A percentile compares a stretch with the other conserved stretches of the same genome.
Evolutionary conservation across 2,329 filamentous ascomycete genomes (phyloP).

Genomic region (Sclerotinia trifoliorum): DNA sequence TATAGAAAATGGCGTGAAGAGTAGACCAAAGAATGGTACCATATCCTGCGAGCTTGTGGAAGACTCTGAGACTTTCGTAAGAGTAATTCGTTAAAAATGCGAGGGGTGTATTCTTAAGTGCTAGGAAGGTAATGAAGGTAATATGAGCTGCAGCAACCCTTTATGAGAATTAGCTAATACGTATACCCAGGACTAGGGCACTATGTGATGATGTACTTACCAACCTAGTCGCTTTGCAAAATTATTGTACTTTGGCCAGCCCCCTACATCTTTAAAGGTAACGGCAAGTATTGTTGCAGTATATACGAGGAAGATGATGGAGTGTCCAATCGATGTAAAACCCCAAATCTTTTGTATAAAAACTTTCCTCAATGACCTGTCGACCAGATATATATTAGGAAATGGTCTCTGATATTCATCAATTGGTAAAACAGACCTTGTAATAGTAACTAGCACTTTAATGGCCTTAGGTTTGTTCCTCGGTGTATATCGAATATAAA

Average conservation of each 20-base stretch:
- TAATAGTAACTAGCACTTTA: slow-evolving; percentile 26
- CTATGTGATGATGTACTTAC: background rate
- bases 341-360: background rate
- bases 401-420: background rate
- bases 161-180: background rate
- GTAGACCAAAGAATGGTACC: slow-evolving; percentile 48
- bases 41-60: slow-evolving; percentile 55
- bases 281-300: background rate
- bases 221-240: slow-evolving; percentile 1
- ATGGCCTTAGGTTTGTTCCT: slow-evolving; percentile 26
- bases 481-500: slow-evolving; percentile 29
- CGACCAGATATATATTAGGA: background rate
- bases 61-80: slow-evolving; percentile 57
- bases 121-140: slow-evolving; percentile 52
- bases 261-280: background rate
- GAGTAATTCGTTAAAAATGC: slow-evolving; percentile 53
- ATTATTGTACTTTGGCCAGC: background rate
- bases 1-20: slow-evolving; percentile 44
- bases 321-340: background rate
- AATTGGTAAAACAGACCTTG: slow-evolving; percentile 24
- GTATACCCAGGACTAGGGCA: background rate
- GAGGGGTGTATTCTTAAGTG: slow-evolving; percentile 59
- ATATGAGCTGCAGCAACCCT: slow-evolving; percentile 53
- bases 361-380: background rate
- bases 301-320: background rate